Conservation (phyloP, 495 filamentous ascomycete genomes). For the Lasiosphaeris hirsuta region DNA sequence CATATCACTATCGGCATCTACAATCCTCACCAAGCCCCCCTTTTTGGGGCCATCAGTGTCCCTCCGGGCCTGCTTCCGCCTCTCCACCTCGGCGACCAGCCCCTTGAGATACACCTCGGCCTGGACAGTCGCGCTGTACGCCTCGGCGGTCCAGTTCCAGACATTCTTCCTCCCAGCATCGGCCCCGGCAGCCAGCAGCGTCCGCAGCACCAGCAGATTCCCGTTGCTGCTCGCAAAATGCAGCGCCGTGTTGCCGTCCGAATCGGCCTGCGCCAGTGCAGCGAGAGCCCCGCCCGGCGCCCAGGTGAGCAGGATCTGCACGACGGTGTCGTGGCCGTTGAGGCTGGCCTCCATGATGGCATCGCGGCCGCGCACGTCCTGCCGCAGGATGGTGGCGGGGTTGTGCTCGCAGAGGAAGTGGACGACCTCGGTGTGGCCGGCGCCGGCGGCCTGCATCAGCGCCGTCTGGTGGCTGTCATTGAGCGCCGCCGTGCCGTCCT, state of each 20-base stretch:
- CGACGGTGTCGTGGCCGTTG: constrained; percentile 55
- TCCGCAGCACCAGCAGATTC: constrained; percentile 67
- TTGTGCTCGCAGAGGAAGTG: constrained; percentile 49
- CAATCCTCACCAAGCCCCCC: constrained; percentile 32
- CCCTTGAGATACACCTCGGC: constrained; percentile 73
- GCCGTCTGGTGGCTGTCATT: constrained; percentile 73
- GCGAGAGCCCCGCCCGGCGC: constrained; percentile 43
- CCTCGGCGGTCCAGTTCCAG: constrained; percentile 68
- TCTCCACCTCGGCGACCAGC: constrained; percentile 56
- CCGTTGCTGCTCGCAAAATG: constrained; percentile 67
- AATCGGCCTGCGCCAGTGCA: constrained; percentile 52
- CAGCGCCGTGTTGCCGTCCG: constrained; percentile 71
- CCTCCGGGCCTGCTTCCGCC: constrained; percentile 29
- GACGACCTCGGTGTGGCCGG: constrained; percentile 59
- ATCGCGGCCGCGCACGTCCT: constrained; percentile 55
- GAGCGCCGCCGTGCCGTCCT: constrained; percentile 55
- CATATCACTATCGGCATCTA: too few relatives aligned
- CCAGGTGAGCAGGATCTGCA: constrained; percentile 58
- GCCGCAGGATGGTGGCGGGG: constrained; percentile 44
- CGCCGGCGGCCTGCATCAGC: constrained; percentile 57
- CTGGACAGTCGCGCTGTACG: constrained; percentile 68
- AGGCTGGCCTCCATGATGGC: constrained; percentile 56
- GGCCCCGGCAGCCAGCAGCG: constrained; percentile 64
- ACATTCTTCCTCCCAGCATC: constrained; percentile 61
- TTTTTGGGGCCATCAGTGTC: constrained; percentile 33